Base-by-base conservation (phyloP, 805 yeast genomes). In the Metschnikowia amazonensis region DNA sequence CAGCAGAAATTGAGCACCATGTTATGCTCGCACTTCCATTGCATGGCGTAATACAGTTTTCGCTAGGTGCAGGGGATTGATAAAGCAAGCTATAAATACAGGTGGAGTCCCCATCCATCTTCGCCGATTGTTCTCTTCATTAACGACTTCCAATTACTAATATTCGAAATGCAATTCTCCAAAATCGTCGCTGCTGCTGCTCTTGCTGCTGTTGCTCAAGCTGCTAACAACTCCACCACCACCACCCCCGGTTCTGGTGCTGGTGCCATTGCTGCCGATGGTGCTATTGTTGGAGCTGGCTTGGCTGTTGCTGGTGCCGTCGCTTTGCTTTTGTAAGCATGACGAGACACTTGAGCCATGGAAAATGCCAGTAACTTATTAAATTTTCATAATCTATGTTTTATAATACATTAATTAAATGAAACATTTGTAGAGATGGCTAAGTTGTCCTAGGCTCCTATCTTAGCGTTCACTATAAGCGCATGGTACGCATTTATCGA, bases 151-250 rank as follows among this genome's bases (percentile, higher is more conserved):
- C 38, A 21, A 25, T 21, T 28, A n/a, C 42, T 25, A 28, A 18
- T 27, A 27, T 4, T 28, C 9, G 49, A 11, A 33, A 59, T 59
- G 62, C 55, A 58, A 43, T 52, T 57, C 48, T 47, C 60, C 42
- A 53, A 53, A 46, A 44, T 58, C 42, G 42, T 50, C 42, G 38
- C 50, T 32, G 48, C 45, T 39, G 53, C 57, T 23, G 51, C 56
- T 23, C 47, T 50, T 35, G 60, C 53, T 40, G 51, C 56, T 38
- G 54, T 56, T 34, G 60, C 55, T 21, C 60, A 53, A 25, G 60
- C 60, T 42, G 60, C 58, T 23, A 56, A 56, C 50, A 46, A 50
- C 42, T 46, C 57, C 36, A 45, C 52, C 45, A 45, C 53, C 28
- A 37, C 49, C 29, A 25, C 54, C n/a, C n/a, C n/a, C 18, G 37